A percentile compares a stretch with the other conserved stretches of the same genome.
Evolutionary conservation across 192 early-diverging fungal genomes (phyloP).

Genomic region (Coemansia sp.): DNA sequence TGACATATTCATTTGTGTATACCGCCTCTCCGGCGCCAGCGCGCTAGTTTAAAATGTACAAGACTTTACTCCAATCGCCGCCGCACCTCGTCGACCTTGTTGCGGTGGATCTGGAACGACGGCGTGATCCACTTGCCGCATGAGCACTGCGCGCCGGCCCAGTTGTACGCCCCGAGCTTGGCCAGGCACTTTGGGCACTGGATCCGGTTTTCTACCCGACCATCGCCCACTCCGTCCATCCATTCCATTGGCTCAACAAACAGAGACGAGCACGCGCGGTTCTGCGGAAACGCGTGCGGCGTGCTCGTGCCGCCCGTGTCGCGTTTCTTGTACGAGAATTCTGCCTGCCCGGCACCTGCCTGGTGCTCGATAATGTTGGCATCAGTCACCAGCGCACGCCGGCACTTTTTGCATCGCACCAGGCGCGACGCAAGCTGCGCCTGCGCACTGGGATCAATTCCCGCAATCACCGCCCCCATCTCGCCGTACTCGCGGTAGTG

Average conservation of each 20-base stretch:
- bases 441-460: constrained; percentile 45
- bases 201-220: constrained; percentile 63
- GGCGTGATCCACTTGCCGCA: constrained; percentile 80
- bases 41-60: background rate
- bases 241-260: constrained; percentile 84
- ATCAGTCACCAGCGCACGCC: constrained; percentile 56
- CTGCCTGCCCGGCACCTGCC: constrained; percentile 64
- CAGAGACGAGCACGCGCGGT: constrained; percentile 63
- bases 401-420: constrained; percentile 59
- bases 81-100: constrained; percentile 63
- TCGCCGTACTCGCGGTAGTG: constrained; percentile 54
- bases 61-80: constrained; percentile 5
- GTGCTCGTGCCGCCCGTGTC: constrained; percentile 45
- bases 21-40: constrained; percentile 1
- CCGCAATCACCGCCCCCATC: constrained; percentile 56
- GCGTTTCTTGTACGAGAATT: constrained; percentile 73
- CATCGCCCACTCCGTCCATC: constrained; percentile 62
- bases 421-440: constrained; percentile 3
- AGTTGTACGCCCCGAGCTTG: constrained; percentile 77
- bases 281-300: constrained; percentile 48
- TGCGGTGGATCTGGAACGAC: constrained; percentile 71
- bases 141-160: constrained; percentile 72
- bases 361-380: constrained; percentile 68
- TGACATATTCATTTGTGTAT: constrained; percentile 9
- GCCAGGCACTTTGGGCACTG: constrained; percentile 73